Percentiles rank a stretch among this genome's conserved stretches.
These are phyloP conservation scores for Cryptosporidium parvum DNA, from an alignment of 169 alveolate species.

Conservation along the genomic window DNA sequence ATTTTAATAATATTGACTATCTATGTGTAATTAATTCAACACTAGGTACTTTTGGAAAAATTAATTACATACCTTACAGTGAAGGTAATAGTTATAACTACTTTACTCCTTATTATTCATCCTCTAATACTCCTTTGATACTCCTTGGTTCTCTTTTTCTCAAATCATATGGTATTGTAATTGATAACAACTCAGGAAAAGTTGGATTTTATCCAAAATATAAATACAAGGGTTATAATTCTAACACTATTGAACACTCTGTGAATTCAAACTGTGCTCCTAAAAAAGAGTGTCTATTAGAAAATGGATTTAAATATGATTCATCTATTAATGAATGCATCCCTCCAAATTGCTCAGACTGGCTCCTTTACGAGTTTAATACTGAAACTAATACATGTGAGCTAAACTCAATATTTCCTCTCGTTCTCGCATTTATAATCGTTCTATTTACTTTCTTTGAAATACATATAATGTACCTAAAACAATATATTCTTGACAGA, in stretches of 20 bases:
- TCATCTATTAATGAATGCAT: slow-evolving; percentile 56
- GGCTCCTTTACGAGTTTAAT: slow-evolving; percentile 46
- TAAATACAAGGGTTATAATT: neutral
- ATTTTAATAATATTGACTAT: slow-evolving; percentile 15
- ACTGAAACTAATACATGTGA: slow-evolving; percentile 35
- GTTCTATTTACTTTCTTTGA: slow-evolving; percentile 32
- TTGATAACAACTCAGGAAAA: neutral
- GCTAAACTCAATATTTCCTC: slow-evolving; percentile 3
- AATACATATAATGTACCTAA: slow-evolving; percentile 60
- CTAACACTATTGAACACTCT: neutral
- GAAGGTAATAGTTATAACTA: neutral
- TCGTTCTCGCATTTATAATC: neutral
- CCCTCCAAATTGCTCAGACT: slow-evolving; percentile 70
- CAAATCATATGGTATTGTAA: slow-evolving; percentile 40
- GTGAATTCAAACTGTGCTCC: slow-evolving; percentile 16
- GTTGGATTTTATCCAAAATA: slow-evolving; percentile 41
- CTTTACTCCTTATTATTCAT: slow-evolving; percentile 4
- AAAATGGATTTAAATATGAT: neutral
- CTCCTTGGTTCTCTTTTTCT: slow-evolving; percentile 54
- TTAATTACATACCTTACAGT: neutral
- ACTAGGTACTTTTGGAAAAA: slow-evolving; percentile 20
- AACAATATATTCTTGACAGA: slow-evolving; percentile 33
- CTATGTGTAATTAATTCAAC: slow-evolving; percentile 30
- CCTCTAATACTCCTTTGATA: slow-evolving; percentile 37
- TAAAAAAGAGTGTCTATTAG: slow-evolving; percentile 13